Percentiles rank a stretch among this genome's conserved stretches.
Conservation (phyloP, 148 eudicot species). For the Rhododendron ferrugineum region DNA sequence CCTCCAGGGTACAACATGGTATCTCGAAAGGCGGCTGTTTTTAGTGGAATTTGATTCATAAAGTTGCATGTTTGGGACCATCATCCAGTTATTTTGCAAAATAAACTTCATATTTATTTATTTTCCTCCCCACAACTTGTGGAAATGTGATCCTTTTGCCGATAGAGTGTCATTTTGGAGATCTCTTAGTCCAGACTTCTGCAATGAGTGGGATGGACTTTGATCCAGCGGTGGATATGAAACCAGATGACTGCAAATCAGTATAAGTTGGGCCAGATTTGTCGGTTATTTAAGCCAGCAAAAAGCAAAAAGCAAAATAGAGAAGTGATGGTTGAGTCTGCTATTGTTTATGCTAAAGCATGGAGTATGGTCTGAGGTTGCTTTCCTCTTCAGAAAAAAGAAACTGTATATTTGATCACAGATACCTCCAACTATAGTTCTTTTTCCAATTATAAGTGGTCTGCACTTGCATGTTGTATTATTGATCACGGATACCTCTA, state of each 20-base stretch:
- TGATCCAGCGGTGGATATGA: neutral
- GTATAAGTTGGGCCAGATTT: neutral
- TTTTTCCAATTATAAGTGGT: neutral
- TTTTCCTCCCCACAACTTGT: neutral
- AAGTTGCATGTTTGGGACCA: conserved; percentile 1
- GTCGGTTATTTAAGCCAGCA: neutral
- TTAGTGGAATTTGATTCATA: neutral
- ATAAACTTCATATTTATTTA: neutral
- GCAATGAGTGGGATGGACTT: neutral
- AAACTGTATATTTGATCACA: neutral
- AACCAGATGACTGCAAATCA: neutral
- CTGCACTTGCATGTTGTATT: neutral
- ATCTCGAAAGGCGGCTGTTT: neutral
- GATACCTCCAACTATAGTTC: neutral
- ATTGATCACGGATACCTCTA: neutral
- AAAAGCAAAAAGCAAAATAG: neutral
- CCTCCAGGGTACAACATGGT: neutral
- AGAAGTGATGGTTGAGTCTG: neutral
- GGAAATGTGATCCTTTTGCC: neutral
- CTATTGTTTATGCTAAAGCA: neutral
- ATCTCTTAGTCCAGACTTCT: neutral
- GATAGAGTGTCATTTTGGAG: neutral
- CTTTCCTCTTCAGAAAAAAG: neutral
- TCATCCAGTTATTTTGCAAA: neutral
- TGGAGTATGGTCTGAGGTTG: neutral